These are phyloP conservation scores for Fusarium xylarioides DNA, from an alignment of 2,329 filamentous ascomycete genomes.

Conservation along the genomic window DNA sequence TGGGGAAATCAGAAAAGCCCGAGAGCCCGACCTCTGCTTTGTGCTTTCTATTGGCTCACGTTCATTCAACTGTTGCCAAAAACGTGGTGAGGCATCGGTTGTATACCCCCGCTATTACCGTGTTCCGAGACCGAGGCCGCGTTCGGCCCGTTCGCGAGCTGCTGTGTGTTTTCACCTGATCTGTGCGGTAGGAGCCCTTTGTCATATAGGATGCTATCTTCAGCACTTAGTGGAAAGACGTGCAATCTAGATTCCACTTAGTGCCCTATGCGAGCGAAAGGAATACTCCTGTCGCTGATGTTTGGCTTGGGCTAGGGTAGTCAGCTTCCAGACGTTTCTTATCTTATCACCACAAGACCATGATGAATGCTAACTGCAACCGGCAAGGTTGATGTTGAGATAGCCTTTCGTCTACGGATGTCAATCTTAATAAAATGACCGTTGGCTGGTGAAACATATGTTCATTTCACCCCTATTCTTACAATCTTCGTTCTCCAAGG, in stretches of 20 bases:
- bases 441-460: background rate
- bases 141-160: background rate
- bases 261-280: background rate
- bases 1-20: background rate
- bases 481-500: background rate
- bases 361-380: background rate
- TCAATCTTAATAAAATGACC: background rate
- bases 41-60: background rate
- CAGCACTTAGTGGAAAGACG: too few relatives aligned
- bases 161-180: background rate
- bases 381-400: background rate
- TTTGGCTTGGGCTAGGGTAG: background rate
- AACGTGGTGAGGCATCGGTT: background rate
- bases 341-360: background rate
- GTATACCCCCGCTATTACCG: background rate
- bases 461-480: background rate
- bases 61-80: background rate
- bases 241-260: background rate
- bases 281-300: too few relatives aligned
- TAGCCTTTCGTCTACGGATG: background rate
- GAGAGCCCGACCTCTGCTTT: background rate
- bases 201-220: background rate
- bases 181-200: too few relatives aligned
- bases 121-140: background rate
- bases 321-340: background rate